These are phyloP conservation scores for Diplosphaera chodatii DNA, from an alignment of 139 green algal species.

Conservation along the genomic window DNA sequence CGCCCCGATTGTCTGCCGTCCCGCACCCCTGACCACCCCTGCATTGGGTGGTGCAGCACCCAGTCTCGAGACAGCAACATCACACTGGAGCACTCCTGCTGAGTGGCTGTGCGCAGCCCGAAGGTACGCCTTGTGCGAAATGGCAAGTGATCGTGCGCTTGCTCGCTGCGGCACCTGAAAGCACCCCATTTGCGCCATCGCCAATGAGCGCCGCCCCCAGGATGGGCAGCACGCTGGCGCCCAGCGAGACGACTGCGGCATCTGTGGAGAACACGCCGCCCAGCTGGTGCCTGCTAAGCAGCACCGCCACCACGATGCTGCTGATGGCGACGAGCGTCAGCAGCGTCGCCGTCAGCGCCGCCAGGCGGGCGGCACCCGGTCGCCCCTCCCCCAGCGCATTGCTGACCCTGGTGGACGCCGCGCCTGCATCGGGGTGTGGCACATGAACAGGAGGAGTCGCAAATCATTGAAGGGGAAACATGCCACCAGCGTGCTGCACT, in stretches of 20 bases:
- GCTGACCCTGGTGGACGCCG: slow-evolving; percentile 11
- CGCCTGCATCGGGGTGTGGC: background rate
- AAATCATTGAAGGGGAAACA: no score
- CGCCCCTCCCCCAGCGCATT: slow-evolving; percentile 29
- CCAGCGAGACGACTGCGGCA: slow-evolving; percentile 9
- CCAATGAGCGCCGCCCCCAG: slow-evolving; percentile 23
- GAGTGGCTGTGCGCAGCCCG: no score
- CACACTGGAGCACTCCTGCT: no score
- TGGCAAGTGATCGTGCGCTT: no score
- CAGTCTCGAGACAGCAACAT: no score
- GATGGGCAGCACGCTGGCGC: slow-evolving; percentile 20
- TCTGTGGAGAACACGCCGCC: slow-evolving; percentile 26
- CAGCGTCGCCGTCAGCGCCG: slow-evolving; percentile 4
- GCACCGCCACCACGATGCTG: background rate
- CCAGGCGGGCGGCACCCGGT: slow-evolving; percentile 10
- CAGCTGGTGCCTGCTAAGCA: slow-evolving; percentile 7
- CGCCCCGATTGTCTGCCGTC: slow-evolving; percentile 24
- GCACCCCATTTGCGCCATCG: slow-evolving; percentile 46
- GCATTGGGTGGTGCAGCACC: no score
- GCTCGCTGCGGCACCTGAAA: no score
- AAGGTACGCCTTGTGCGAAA: no score
- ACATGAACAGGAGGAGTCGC: no score
- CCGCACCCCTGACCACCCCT: slow-evolving; percentile 23
- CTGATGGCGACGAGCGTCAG: slow-evolving; percentile 8
- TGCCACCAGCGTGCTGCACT: no score